phyloP scores from a whole-genome alignment of 116 monocot genomes.

The Trichopus zeylanicus region DNA sequence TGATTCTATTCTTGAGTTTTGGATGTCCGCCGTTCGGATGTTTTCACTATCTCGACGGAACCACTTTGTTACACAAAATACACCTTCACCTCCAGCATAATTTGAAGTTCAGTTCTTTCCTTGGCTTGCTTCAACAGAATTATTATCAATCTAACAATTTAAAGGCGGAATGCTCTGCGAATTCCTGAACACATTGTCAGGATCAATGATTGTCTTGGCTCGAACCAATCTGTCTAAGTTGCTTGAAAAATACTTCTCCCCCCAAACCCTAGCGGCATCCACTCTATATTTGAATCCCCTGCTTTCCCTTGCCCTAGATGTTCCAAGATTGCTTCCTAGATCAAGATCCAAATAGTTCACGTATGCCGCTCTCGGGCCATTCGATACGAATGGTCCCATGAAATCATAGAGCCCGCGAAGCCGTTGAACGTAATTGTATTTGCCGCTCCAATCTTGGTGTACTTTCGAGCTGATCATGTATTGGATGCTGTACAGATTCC shows the following conservation, averaged over 20 bases:
- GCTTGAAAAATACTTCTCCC: slow-evolving; percentile 42
- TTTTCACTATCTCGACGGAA: too few species aligned
- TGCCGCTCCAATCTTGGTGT: slow-evolving; percentile 4
- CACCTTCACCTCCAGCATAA: too few species aligned
- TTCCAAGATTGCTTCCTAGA: slow-evolving; percentile 20
- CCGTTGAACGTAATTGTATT: slow-evolving; percentile 13
- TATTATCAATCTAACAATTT: too few species aligned
- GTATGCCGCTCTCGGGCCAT: slow-evolving; percentile 47
- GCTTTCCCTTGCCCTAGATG: neutral
- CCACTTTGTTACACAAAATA: too few species aligned
- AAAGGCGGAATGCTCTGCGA: slow-evolving; percentile 63
- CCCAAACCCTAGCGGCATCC: slow-evolving; percentile 41
- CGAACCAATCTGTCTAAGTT: slow-evolving; percentile 54
- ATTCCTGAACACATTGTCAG: slow-evolving; percentile 43
- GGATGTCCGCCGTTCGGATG: too few species aligned
- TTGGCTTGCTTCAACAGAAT: too few species aligned
- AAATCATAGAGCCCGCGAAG: slow-evolving; percentile 17
- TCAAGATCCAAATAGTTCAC: slow-evolving; percentile 72
- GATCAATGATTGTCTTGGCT: slow-evolving; percentile 57
- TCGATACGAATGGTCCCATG: slow-evolving; percentile 42
- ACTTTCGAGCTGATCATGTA: slow-evolving; percentile 36
- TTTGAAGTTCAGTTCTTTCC: too few species aligned
- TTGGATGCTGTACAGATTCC: slow-evolving; percentile 35
- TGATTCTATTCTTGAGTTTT: too few species aligned
- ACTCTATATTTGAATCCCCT: slow-evolving; percentile 3